These are phyloP conservation scores for Cucumis cinereus DNA, from an alignment of 306 rosid genomes.

Conservation along the genomic window DNA sequence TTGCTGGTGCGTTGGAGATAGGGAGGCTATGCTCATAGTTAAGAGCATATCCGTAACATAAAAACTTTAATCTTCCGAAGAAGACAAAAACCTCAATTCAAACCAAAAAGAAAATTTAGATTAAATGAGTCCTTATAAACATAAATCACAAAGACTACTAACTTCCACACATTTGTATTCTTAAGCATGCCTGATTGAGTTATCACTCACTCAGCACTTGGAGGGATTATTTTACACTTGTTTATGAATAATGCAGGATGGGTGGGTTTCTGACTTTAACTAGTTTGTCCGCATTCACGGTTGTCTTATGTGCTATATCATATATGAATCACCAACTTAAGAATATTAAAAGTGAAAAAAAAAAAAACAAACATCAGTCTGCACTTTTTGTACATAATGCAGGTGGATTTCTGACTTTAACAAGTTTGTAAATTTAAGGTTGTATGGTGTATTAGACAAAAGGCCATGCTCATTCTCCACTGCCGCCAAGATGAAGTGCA, in stretches of 20 bases:
- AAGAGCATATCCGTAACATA: neutral
- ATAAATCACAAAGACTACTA: neutral
- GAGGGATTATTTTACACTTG: constrained; percentile 1
- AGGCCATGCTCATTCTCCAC: neutral
- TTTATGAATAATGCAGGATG: neutral
- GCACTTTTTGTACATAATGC: neutral
- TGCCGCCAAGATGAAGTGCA: neutral
- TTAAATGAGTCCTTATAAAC: neutral
- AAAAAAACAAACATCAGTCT: neutral
- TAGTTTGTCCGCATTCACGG: neutral
- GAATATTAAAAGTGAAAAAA: neutral
- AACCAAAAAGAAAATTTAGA: neutral
- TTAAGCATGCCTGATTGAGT: neutral
- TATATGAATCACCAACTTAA: neutral
- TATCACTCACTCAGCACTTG: neutral
- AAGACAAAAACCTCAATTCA: neutral
- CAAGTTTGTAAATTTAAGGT: neutral
- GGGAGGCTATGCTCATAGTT: neutral
- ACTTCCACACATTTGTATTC: neutral
- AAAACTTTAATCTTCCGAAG: neutral
- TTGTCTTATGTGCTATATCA: neutral
- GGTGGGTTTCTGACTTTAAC: neutral
- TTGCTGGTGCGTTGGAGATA: neutral
- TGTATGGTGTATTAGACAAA: neutral
- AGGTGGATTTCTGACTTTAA: neutral